Base-by-base conservation (phyloP, 441 rosid genomes). In the Jatropha multifida region DNA sequence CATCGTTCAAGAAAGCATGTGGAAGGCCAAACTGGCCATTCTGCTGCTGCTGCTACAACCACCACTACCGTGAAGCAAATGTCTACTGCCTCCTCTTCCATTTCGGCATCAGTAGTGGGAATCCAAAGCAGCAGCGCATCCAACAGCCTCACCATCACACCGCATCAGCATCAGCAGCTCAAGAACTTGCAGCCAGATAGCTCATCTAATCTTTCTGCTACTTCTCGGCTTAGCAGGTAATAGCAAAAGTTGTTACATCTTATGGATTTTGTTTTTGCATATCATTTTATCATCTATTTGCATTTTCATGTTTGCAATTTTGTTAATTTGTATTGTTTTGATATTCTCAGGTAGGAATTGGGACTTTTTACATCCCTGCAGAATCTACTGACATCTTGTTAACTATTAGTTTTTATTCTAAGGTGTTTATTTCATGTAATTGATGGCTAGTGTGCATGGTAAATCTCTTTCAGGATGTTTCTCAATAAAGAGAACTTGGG, bases 1-100 rank as follows among this genome's bases (percentile, higher is more conserved):
- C 65, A 61, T 81, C 98, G 98, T 92, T 94, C 98, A 94, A 94
- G 98, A 94, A 94, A 94, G 97, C 98, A 90, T 92, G 98, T 94
- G 98, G 98, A 94, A 94, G 94, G 85, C 77, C 95, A 90, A 78
- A 75, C 92, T 58, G 87, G 90, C 90, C 91, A 85, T 81, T 81
- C 90, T 65, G 78, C 84, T 60, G 65, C 41, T 60, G 83, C 85
- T 12, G 46, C 83, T 26, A 32, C 86, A 38, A 70, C 81, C 58
- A 49, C 84, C 65, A 71, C 87, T 60, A 69, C 40, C 65, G 54
- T 76, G 11, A 61, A 61, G 17, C 65, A 40, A 13, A 61, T 61
- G 41, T 38, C 41, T 12, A 12, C 32, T 65, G 63, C 18, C 41
- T 32, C 86, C 55, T 73, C 87, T 51, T 68, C 86, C 0, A 42